Evolutionary conservation across 2,329 filamentous ascomycete genomes (phyloP).

Genomic region (Trichoderma oligosporum): DNA sequence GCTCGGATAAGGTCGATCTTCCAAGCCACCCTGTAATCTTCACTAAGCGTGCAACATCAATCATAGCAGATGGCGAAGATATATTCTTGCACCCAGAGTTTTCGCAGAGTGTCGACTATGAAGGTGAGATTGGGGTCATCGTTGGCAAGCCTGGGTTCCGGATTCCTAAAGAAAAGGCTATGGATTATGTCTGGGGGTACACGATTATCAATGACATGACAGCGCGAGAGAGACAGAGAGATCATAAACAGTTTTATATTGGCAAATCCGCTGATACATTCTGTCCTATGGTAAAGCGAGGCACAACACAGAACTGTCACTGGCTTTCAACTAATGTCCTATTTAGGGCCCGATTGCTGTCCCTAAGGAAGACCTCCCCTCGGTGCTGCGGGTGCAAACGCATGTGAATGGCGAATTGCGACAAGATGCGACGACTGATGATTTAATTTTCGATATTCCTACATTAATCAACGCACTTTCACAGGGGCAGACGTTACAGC

Average conservation of each 20-base stretch:
- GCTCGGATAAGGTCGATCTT: conserved; percentile 9
- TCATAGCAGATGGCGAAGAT: conserved; percentile 4
- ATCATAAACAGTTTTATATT: conserved; percentile 9
- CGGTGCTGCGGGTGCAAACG: conserved; percentile 5
- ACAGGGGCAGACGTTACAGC: conserved; percentile 1
- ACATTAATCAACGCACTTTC: conserved; percentile 4
- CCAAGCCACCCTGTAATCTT: conserved; percentile 12
- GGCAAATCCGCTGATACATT: conserved; percentile 14
- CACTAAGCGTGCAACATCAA: conserved; percentile 11
- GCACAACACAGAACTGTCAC: too few relatives aligned
- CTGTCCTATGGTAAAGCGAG: conserved; percentile 3
- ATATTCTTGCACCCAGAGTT: conserved; percentile 5
- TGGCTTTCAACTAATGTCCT: neutral
- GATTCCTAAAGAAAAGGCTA: conserved; percentile 5
- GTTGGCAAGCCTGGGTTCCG: conserved; percentile 8
- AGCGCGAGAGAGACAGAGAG: conserved; percentile 5
- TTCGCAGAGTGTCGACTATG: conserved; percentile 3
- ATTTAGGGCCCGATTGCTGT: neutral
- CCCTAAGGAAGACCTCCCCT: conserved; percentile 5
- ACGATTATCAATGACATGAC: conserved; percentile 15
- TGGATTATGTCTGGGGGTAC: conserved; percentile 14
- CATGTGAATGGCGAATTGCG: conserved; percentile 13
- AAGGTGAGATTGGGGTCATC: conserved; percentile 13
- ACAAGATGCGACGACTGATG: conserved; percentile 8
- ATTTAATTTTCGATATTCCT: conserved; percentile 11